phyloP scores from a whole-genome alignment of 257 asterid species.

The Petunia secreta region DNA sequence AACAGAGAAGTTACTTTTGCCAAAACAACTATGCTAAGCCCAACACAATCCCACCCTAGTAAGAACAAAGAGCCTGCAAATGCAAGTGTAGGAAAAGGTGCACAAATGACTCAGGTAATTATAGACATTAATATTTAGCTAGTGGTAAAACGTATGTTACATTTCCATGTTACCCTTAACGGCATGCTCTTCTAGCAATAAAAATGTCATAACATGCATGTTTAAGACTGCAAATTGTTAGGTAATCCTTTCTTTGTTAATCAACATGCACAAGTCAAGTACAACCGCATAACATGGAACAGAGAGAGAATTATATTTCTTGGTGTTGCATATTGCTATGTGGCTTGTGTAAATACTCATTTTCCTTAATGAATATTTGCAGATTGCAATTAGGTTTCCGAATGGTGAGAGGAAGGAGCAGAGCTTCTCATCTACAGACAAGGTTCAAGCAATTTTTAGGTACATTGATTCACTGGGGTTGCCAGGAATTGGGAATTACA shows the following conservation, averaged over 20 bases:
- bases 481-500: conserved; percentile 56
- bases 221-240: too few species aligned
- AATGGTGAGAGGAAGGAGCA: conserved; percentile 87
- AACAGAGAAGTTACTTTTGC: background rate
- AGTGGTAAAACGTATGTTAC: too few species aligned
- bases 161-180: too few species aligned
- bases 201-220: too few species aligned
- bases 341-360: background rate
- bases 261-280: too few species aligned
- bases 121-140: too few species aligned
- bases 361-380: background rate
- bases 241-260: too few species aligned
- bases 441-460: conserved; percentile 56
- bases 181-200: too few species aligned
- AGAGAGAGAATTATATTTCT: background rate
- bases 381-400: conserved; percentile 84
- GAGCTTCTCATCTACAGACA: conserved; percentile 63
- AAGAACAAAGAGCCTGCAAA: background rate
- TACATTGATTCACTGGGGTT: conserved; percentile 62
- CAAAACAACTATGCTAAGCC: conserved; percentile 38
- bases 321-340: background rate
- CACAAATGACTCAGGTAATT: conserved; percentile 66
- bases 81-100: conserved; percentile 40
- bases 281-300: too few species aligned
- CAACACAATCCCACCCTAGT: background rate